phyloP scores from a whole-genome alignment of 176 grass and related monocot species.

The Cenchrus fungigraminus region DNA sequence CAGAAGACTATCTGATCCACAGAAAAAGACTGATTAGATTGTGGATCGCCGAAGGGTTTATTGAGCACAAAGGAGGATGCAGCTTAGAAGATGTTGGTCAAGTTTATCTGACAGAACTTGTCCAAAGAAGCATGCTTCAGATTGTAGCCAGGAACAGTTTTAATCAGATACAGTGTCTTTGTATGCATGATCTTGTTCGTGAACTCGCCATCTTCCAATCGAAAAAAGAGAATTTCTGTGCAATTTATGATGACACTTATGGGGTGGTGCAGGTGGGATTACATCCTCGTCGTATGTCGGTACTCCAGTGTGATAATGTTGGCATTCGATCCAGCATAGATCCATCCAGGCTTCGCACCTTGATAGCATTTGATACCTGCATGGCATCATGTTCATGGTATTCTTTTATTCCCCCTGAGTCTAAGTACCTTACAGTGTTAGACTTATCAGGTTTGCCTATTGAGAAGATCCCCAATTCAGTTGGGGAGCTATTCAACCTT shows the following conservation, averaged over 20 bases:
- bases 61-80: constrained; percentile 37
- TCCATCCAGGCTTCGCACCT: constrained; percentile 36
- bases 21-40: constrained; percentile 48
- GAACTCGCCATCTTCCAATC: constrained; percentile 48
- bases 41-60: constrained; percentile 65
- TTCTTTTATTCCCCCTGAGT: constrained; percentile 12
- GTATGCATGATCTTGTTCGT: constrained; percentile 62
- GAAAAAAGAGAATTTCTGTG: constrained; percentile 30
- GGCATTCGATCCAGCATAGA: background rate
- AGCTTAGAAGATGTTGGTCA: constrained; percentile 63
- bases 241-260: constrained; percentile 20
- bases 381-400: background rate
- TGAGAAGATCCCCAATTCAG: constrained; percentile 24
- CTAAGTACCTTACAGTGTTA: constrained; percentile 46
- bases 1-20: constrained; percentile 40
- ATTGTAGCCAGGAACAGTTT: constrained; percentile 40
- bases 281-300: constrained; percentile 17
- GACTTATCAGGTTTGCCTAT: constrained; percentile 38
- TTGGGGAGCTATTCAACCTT: constrained; percentile 63
- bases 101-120: constrained; percentile 39
- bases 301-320: constrained; percentile 4
- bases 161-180: constrained; percentile 8
- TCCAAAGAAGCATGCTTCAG: constrained; percentile 57
- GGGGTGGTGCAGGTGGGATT: background rate
- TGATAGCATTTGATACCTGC: constrained; percentile 42